Evolutionary conservation across 352 stramenopile genomes (phyloP).

Genomic region (Globisporangium yorkense): DNA sequence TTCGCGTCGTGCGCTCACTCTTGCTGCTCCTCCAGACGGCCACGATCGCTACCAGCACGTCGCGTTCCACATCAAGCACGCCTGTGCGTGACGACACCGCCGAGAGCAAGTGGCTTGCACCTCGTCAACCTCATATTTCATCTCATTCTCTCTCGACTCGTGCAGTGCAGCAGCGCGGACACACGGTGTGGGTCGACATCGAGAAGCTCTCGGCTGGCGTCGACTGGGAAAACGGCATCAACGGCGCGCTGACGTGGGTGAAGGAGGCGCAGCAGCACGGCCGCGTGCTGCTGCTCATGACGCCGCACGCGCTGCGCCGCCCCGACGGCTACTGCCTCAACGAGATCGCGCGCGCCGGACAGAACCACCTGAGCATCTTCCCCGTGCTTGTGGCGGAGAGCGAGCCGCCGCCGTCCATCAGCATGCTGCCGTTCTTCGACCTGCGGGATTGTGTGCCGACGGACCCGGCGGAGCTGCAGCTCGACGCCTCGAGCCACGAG

Average conservation of each 20-base stretch:
- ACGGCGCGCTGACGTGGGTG: conserved; percentile 50
- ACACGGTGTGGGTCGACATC: conserved; percentile 68
- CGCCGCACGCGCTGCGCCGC: conserved; percentile 59
- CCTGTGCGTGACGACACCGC: conserved; percentile 20
- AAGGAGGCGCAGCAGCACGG: conserved; percentile 66
- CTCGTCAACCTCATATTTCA: not conserved
- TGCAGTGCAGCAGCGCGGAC: conserved; percentile 54
- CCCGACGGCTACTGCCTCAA: conserved; percentile 79
- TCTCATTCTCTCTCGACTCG: not conserved
- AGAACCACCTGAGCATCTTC: conserved; percentile 61
- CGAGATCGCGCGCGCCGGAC: conserved; percentile 60
- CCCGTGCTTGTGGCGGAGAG: conserved; percentile 63
- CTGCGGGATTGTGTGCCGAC: conserved; percentile 59
- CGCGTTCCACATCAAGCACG: conserved; percentile 62
- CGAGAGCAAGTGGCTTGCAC: not conserved
- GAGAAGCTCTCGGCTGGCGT: conserved; percentile 62
- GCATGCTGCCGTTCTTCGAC: conserved; percentile 73
- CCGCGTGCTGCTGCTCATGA: conserved; percentile 75
- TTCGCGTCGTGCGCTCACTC: not conserved
- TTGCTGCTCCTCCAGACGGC: conserved; percentile 30
- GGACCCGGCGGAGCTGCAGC: conserved; percentile 13
- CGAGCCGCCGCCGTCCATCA: conserved; percentile 54
- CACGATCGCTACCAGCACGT: conserved; percentile 71
- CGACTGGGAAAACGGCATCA: conserved; percentile 77
- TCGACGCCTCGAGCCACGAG: conserved; percentile 26